Conservation (phyloP, 2,329 filamentous ascomycete species). For the Epichloe sp. region DNA sequence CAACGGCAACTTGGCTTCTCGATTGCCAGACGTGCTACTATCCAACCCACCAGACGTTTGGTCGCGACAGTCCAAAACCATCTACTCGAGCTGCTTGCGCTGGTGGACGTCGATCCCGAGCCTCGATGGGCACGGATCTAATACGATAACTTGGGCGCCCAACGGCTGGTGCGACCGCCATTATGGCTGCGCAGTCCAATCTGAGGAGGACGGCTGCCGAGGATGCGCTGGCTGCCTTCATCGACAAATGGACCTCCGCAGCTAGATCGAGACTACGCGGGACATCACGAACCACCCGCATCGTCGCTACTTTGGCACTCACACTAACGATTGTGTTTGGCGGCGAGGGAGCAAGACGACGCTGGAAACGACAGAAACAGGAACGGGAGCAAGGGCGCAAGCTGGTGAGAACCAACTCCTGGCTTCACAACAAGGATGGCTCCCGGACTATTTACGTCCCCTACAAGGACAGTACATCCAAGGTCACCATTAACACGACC, state of each 20-base stretch:
- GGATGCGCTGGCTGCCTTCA: slow-evolving; percentile 52
- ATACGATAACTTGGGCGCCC: background rate
- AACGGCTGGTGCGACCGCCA: slow-evolving; percentile 2
- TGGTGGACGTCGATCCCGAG: background rate
- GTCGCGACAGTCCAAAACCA: background rate
- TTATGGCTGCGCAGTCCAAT: slow-evolving; percentile 82
- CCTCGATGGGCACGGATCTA: background rate
- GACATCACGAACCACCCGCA: slow-evolving; percentile 57
- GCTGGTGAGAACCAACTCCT: slow-evolving; percentile 81
- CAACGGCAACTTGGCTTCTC: background rate
- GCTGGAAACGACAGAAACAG: slow-evolving; percentile 58
- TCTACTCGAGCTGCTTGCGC: background rate
- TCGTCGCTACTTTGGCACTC: slow-evolving; percentile 65
- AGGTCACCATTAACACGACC: slow-evolving; percentile 81
- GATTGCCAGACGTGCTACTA: background rate
- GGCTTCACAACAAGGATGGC: slow-evolving; percentile 85
- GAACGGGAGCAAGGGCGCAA: slow-evolving; percentile 75
- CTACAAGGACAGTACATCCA: slow-evolving; percentile 75
- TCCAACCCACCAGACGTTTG: background rate
- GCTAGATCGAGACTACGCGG: slow-evolving; percentile 42
- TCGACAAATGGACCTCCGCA: slow-evolving; percentile 44
- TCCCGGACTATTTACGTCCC: slow-evolving; percentile 91
- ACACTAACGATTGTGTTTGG: slow-evolving; percentile 65
- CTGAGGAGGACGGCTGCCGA: slow-evolving; percentile 53
- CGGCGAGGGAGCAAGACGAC: slow-evolving; percentile 65